These are phyloP conservation scores for Ceratonia siliqua DNA, from an alignment of 306 rosid genomes.

Conservation along the genomic window DNA sequence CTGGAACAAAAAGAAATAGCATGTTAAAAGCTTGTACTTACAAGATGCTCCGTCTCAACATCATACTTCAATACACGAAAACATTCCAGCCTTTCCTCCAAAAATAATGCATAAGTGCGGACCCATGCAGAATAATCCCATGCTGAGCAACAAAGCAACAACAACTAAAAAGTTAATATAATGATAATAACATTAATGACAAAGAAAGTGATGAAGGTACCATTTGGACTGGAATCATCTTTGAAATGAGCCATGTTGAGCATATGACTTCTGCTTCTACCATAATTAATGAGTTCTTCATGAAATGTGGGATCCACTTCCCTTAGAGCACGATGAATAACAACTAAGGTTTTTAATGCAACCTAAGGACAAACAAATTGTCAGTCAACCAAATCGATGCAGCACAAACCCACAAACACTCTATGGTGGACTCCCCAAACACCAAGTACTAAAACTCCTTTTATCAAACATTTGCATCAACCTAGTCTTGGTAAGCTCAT, in stretches of 20 bases:
- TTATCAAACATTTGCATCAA: neutral
- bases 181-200: conserved; percentile 14
- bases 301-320: conserved; percentile 99
- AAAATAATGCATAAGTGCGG: conserved; percentile 88
- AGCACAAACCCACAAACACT: conserved; percentile 1
- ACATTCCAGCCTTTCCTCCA: conserved; percentile 99
- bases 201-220: conserved; percentile 46
- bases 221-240: conserved; percentile 98
- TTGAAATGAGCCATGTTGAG: conserved; percentile 98
- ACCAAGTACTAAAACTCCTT: neutral
- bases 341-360: conserved; percentile 87
- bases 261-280: conserved; percentile 97
- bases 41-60: conserved; percentile 86
- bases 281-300: conserved; percentile 95
- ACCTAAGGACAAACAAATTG: conserved; percentile 58
- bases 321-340: conserved; percentile 98
- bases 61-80: conserved; percentile 94
- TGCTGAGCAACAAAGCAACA: conserved; percentile 55
- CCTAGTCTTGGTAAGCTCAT: neutral
- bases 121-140: conserved; percentile 99
- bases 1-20: neutral
- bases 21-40: conserved; percentile 47
- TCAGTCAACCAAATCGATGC: conserved; percentile 32
- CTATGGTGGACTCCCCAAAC: conserved; percentile 5
- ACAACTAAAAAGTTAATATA: conserved; percentile 19